Evolutionary conservation across 2,329 filamentous ascomycete genomes (phyloP), one percentile per base, ranked within the genome.

Genomic region (Clarireedia monteithiana): DNA sequence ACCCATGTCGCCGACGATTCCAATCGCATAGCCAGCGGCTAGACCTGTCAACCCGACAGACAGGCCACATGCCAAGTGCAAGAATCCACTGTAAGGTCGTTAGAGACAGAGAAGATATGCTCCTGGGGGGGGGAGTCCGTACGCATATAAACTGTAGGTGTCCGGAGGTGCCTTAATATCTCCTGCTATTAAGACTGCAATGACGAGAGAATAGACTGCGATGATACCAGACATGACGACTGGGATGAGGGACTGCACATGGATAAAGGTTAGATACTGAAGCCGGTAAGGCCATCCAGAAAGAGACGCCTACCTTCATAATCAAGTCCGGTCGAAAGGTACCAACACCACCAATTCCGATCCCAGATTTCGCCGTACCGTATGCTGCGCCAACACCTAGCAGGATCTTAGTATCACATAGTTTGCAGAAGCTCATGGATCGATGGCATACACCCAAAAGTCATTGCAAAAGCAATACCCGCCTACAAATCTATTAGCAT

Each of bases 191-290:
- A 99, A 83, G 68, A 99, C 94, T 17, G 92, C 88, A 65, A 99
- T 91, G 68, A 99, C 94, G 65, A 99, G 88, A 51, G 91, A 89
- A 76, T 99, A 99, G 64, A 99, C 94, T 57, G 94, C 94, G 68
- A 99, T 90, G 71, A 99, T 99, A 83, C 94, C 94, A 66, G 94
- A 95, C 94, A 99, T 99, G 77, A 99, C 86, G 63, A 94, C 88
- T 60, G 89, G 88, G 64, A 92, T 91, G 53, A 92, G 77, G 56
- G 86, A 91, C 88, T 51, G 24, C 24, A 26, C 10, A 38, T 20
- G 45, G 47, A 26, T 17, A 30, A 5, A 42, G 27, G 17, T 60
- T 58, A 53, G 53, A 36, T 27, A 24, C 30, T 14, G 5, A 14
- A 40, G 49, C 40, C 14, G n/a, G n/a, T 46, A 14, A 44, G 42